These are phyloP conservation scores for Coemansia sp. DNA, from an alignment of 192 early-diverging fungal species.

Conservation along the genomic window DNA sequence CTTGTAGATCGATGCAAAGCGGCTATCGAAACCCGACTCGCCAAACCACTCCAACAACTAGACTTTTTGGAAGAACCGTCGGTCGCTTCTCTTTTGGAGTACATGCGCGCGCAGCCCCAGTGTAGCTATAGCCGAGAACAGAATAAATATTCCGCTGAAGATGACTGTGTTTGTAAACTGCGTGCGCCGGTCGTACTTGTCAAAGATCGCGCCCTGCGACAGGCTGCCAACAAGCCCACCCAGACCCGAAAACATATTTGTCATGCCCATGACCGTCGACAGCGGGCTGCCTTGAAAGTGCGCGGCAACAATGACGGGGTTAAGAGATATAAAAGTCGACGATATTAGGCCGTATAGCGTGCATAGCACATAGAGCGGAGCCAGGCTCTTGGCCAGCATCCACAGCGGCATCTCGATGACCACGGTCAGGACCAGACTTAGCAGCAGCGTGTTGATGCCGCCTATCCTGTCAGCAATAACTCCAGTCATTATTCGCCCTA, in stretches of 20 bases:
- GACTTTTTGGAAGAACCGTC: conserved; percentile 10
- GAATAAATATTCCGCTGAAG: conserved; percentile 27
- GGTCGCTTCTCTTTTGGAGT: conserved; percentile 2
- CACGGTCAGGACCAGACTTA: conserved; percentile 14
- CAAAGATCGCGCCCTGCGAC: conserved; percentile 25
- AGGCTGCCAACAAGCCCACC: conserved; percentile 21
- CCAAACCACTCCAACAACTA: background rate
- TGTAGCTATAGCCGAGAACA: conserved; percentile 15
- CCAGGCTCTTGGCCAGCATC: conserved; percentile 20
- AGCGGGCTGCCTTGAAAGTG: conserved; percentile 9
- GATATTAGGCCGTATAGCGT: conserved; percentile 33
- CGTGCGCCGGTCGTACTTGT: conserved; percentile 19
- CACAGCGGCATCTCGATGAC: conserved; percentile 27
- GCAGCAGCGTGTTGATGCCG: conserved; percentile 25
- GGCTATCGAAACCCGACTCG: background rate
- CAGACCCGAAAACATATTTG: conserved; percentile 12
- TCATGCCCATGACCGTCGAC: conserved; percentile 24
- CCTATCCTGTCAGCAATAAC: conserved; percentile 29
- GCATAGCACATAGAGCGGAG: conserved; percentile 25
- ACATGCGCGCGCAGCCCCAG: conserved; percentile 21
- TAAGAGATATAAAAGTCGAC: conserved; percentile 33
- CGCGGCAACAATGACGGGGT: conserved; percentile 25
- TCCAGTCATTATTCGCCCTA: conserved; percentile 29
- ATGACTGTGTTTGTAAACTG: conserved; percentile 36
- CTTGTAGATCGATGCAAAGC: background rate